These are phyloP conservation scores for Zelopaecilomyces penicillatus DNA, from an alignment of 2,329 filamentous ascomycete species.

Conservation along the genomic window DNA sequence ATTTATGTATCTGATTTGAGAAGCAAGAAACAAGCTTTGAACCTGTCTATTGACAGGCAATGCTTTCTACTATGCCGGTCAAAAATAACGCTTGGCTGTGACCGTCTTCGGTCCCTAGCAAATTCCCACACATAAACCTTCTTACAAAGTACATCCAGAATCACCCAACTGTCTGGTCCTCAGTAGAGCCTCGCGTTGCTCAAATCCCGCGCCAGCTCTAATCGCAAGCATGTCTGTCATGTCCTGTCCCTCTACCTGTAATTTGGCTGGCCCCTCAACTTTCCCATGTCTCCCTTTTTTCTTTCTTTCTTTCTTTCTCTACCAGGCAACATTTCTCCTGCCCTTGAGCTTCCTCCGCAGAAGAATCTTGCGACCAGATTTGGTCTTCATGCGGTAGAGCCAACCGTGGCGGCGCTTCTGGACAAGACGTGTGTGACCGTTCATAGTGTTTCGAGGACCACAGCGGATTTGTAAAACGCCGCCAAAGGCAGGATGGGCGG, in stretches of 20 bases:
- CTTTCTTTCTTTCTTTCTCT: not conserved
- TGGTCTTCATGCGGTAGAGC: conserved; percentile 40
- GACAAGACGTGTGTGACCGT: conserved; percentile 43
- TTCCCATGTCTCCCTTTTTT: not conserved
- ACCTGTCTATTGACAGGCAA: no score
- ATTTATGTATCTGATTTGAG: no score
- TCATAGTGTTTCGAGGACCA: conserved; percentile 51
- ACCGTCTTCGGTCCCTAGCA: no score
- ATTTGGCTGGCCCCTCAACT: not conserved
- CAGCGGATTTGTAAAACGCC: conserved; percentile 45
- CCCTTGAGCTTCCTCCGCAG: conserved; percentile 45
- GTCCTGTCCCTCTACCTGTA: not conserved
- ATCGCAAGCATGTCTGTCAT: no score
- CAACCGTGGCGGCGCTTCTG: conserved; percentile 54
- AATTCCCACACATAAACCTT: no score
- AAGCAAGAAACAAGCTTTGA: no score
- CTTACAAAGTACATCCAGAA: no score
- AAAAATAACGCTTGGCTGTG: no score
- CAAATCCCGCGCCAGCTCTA: no score
- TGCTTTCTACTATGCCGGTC: no score
- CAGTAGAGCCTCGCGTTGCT: no score
- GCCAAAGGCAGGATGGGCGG: conserved; percentile 43
- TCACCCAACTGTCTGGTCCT: no score
- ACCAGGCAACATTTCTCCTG: conserved; percentile 33
- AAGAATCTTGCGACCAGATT: conserved; percentile 45